Base-by-base conservation (phyloP, 2,329 filamentous ascomycete species). In the Akanthomyces muscarius region DNA sequence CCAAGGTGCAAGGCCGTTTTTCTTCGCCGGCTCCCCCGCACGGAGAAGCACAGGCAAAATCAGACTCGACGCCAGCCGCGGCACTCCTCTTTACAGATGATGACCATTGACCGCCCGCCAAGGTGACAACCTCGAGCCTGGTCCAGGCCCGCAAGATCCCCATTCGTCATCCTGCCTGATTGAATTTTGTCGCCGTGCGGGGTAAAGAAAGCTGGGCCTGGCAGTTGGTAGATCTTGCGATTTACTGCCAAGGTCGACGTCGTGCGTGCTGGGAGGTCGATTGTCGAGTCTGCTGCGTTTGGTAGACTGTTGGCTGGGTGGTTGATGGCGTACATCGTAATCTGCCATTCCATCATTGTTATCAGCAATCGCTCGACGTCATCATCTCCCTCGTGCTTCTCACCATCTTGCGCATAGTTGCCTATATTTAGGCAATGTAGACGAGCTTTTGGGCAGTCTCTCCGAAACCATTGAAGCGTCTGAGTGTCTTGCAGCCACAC, bases 51-150 rank as follows among this genome's bases (percentile, higher is more conserved):
- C 30, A 8, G 21, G 48, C n/a, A 36, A 23, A 33, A 41, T 33
- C 45, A 44, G 53, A 21, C 53, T 45, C 25, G n/a, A 61, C 48
- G 50, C 58, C 58, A 61, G 33, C 58, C 58, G 58, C 58, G 58
- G 58, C 50, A 45, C 41, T 52, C 2, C 3, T 18, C 18, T 44
- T 42, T 33, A 14, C 1, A n/a, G 51, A 51, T 51, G 38, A n/a
- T 23, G n/a, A 33, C 33, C 33, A 45, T 33, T 21, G 25, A 3
- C 18, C 23, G 25, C 23, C 18, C 23, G 25, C 23, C 16, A n/a
- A 56, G 16, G n/a, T 48, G 21, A 11, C 45, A 48, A 14, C 21
- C 23, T 48, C 13, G 21, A 23, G 44, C 16, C 8, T 30, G 38
- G 25, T 16, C 28, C 18, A 16, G 53, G 10, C 38, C 53, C 41